Evolutionary conservation across 2,329 filamentous ascomycete genomes (phyloP), one percentile per base, ranked within the genome.

Genomic region (Exophiala bonariae): DNA sequence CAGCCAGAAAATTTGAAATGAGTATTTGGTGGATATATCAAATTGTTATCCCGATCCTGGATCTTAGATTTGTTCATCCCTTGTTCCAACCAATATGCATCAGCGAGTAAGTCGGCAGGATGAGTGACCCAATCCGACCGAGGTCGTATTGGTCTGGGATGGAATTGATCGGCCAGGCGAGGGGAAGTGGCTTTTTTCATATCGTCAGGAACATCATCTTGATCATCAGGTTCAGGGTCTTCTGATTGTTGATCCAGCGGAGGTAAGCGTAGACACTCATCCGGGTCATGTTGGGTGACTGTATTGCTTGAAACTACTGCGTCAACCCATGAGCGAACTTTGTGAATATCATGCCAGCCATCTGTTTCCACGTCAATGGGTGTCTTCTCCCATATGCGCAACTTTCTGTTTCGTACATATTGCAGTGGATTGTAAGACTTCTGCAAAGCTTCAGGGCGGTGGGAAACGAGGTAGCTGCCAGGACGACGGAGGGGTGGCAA

Each of bases 401-500:
- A 80, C 63, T 91, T 92, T 38, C 92, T 81, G 63, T 99, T 97
- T 16, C 93, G 85, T 45, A 97, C 87, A 59, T 89, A 89, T 66
- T 97, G 93, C 18, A 99, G 70, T 3, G 92, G 93, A 63, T 99
- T 96, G 64, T 97, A 97, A 2, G 76, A 71, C 42, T 91, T 83
- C 50, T 49, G 53, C 22, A 47, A 41, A 20, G 26, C 60, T 52
- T 70, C 66, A 48, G 66, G 61, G 1, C 66, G 58, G 4, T 26
- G 18, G 17, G 54, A 49, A 4, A 44, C 42, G 30, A 55, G 38
- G 9, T 52, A 52, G 10, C 28, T 41, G 3, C 43, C 49, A 23
- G 57, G 57, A 14, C 49, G 57, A 23, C 59, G 64, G 26, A 97
- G 68, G 0, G 89, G 89, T 7, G 90, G 88, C 0, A 97, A 72